Evolutionary conservation across 2,329 filamentous ascomycete genomes (phyloP).

Genomic region (Ophiocordyceps robertsii): DNA sequence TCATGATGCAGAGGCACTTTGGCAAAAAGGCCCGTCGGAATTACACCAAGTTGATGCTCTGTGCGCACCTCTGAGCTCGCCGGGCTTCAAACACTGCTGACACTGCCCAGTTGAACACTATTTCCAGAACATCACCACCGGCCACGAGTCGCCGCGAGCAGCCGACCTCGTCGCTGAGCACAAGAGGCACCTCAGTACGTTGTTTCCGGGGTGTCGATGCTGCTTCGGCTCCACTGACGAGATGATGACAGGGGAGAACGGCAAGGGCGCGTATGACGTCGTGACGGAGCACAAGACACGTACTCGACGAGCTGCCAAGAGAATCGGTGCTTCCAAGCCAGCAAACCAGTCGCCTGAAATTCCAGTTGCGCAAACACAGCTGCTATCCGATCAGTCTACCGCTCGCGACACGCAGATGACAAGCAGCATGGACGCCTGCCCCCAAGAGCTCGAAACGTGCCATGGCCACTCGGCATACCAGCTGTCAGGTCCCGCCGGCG

Average conservation of each 20-base stretch:
- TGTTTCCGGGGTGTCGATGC: neutral
- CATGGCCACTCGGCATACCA: too few species aligned
- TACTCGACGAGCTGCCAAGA: neutral
- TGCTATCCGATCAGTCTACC: neutral
- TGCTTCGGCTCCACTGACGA: neutral
- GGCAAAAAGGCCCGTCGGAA: slow-evolving; percentile 19
- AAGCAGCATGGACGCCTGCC: too few species aligned
- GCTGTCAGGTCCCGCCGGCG: too few species aligned
- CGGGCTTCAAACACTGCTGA: slow-evolving; percentile 2
- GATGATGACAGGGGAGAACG: neutral
- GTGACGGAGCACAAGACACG: neutral
- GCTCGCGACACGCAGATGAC: too few species aligned
- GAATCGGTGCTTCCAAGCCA: neutral
- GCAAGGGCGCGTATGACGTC: neutral
- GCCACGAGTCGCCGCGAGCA: slow-evolving; percentile 23
- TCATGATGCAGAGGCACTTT: slow-evolving; percentile 23
- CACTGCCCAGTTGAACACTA: slow-evolving; percentile 27
- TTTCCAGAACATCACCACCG: slow-evolving; percentile 27
- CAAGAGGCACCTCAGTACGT: slow-evolving; percentile 11
- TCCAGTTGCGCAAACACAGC: neutral
- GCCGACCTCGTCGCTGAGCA: slow-evolving; percentile 20
- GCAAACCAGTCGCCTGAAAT: neutral
- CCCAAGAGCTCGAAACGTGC: too few species aligned
- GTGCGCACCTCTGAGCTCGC: slow-evolving; percentile 15
- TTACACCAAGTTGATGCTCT: slow-evolving; percentile 26